Conservation (phyloP, 495 filamentous ascomycete species). For the Halenospora varia region DNA sequence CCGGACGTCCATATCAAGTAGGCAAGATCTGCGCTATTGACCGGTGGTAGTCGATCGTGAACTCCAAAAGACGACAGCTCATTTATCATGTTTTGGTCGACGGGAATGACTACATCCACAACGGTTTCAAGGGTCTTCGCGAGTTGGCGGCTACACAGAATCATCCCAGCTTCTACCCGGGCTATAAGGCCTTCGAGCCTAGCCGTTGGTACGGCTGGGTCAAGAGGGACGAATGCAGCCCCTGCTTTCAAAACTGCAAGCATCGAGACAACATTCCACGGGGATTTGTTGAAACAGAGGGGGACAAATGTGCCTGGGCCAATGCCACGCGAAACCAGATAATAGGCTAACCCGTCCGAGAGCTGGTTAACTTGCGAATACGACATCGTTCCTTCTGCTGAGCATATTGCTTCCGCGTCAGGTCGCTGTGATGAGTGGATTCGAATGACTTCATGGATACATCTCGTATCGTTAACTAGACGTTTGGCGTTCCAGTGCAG, state of each 20-base stretch:
- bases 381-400: conserved; percentile 32
- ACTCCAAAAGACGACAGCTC: background rate
- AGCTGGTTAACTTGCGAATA: conserved; percentile 19
- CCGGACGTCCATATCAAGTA: conserved; percentile 60
- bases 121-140: background rate
- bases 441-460: conserved; percentile 8
- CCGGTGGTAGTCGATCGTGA: background rate
- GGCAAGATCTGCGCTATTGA: conserved; percentile 19
- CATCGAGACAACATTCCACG: conserved; percentile 34
- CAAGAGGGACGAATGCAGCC: conserved; percentile 43
- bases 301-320: conserved; percentile 1
- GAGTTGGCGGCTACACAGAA: background rate
- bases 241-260: conserved; percentile 40
- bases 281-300: conserved; percentile 40
- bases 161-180: conserved; percentile 3
- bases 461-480: background rate
- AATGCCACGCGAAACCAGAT: background rate
- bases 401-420: background rate
- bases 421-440: background rate
- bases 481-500: background rate
- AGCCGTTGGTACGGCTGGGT: conserved; percentile 35
- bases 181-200: background rate
- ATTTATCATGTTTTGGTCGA: background rate
- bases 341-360: background rate
- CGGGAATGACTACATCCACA: background rate